Evolutionary conservation across 2,329 filamentous ascomycete species (phyloP).

Genomic region (Aspergillus pseudonomiae): DNA sequence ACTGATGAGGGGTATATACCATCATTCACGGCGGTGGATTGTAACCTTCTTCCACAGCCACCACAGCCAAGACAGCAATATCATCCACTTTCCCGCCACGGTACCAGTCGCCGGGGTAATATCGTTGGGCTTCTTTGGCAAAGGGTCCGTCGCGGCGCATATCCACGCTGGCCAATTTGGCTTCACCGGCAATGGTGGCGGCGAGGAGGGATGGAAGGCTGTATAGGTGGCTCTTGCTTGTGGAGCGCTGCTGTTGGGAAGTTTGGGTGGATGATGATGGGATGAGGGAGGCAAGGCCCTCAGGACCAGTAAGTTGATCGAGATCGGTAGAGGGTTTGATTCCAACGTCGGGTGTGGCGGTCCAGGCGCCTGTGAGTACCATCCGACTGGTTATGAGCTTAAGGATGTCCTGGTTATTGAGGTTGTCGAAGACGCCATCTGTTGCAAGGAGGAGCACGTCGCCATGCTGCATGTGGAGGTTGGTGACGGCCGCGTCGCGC

Average conservation of each 20-base stretch:
- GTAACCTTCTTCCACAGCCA: constrained; percentile 66
- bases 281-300: constrained; percentile 40
- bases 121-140: constrained; percentile 87
- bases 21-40: not conserved
- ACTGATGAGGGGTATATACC: not conserved
- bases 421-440: constrained; percentile 94
- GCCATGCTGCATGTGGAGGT: constrained; percentile 78
- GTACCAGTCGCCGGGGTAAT: constrained; percentile 84
- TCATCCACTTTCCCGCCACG: constrained; percentile 94
- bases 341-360: constrained; percentile 60
- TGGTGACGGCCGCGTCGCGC: constrained; percentile 77
- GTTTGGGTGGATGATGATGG: constrained; percentile 11
- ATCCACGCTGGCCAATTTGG: constrained; percentile 83
- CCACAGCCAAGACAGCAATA: constrained; percentile 81
- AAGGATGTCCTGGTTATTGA: constrained; percentile 87
- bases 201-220: constrained; percentile 80
- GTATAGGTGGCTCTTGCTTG: constrained; percentile 28
- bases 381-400: constrained; percentile 77
- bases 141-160: constrained; percentile 86
- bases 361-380: constrained; percentile 75
- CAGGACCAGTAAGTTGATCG: constrained; percentile 54
- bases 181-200: constrained; percentile 75
- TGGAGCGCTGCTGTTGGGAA: constrained; percentile 18
- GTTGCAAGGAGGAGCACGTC: constrained; percentile 94
- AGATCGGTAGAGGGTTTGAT: constrained; percentile 67